Conservation (phyloP, 2,329 filamentous ascomycete genomes). For the Aspergillus puulaauensis region DNA sequence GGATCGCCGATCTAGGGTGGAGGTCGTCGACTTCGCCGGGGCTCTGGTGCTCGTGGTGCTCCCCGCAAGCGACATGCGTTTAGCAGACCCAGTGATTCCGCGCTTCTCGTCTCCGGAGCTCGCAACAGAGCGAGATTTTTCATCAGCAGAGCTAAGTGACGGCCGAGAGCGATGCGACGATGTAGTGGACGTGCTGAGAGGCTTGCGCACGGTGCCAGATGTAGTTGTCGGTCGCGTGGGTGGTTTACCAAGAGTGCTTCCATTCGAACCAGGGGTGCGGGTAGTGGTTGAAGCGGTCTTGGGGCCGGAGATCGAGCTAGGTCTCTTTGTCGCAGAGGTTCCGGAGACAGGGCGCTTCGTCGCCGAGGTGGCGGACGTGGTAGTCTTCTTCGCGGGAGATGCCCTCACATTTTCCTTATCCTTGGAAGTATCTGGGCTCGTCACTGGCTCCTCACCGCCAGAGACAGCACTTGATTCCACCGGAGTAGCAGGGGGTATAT, state of each 20-base stretch:
- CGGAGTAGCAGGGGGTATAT: conserved; percentile 34
- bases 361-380: conserved; percentile 22
- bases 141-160: conserved; percentile 46
- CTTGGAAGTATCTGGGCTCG: conserved; percentile 36
- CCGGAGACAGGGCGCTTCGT: conserved; percentile 36
- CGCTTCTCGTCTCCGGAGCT: conserved; percentile 48
- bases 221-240: conserved; percentile 42
- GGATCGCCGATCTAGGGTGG: conserved; percentile 37
- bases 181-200: conserved; percentile 36
- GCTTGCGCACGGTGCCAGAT: conserved; percentile 32
- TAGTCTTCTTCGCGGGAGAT: conserved; percentile 34
- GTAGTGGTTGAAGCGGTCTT: conserved; percentile 28
- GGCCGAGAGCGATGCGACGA: conserved; percentile 41
- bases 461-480: conserved; percentile 34
- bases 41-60: conserved; percentile 34
- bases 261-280: conserved; percentile 31
- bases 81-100: conserved; percentile 43
- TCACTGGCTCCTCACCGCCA: conserved; percentile 31
- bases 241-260: conserved; percentile 45
- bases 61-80: conserved; percentile 46
- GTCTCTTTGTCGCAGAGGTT: conserved; percentile 36
- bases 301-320: conserved; percentile 34
- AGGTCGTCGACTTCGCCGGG: conserved; percentile 32
- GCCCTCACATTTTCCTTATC: conserved; percentile 33
- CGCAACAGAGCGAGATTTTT: conserved; percentile 40